Base-by-base conservation (phyloP, 495 filamentous ascomycete species). In the Cetradonia linearis region DNA sequence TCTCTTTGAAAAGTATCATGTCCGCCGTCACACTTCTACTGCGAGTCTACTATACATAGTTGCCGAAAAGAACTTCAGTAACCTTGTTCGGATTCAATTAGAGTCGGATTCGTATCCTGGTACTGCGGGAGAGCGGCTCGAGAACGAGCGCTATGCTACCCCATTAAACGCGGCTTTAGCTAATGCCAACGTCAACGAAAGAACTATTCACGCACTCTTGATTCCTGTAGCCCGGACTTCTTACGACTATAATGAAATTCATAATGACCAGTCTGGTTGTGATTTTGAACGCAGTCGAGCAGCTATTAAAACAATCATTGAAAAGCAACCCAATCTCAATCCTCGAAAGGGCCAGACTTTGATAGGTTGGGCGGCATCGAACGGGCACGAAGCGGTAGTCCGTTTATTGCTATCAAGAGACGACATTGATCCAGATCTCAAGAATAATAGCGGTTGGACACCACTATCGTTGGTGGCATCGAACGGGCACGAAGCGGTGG, bases 21-120 rank as follows among this genome's bases (percentile, higher is more conserved):
- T 58, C 20, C 71, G 70, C 31, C 66, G 50, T 25, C 72, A 77
- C 62, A 73, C 61, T 8, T 23, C 47, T 3, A 59, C 62, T 48
- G 69, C 70, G 47, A 78, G 67, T 62, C 56, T 78, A 2, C 65
- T 74, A 23, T 81, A 81, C 42, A 70, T 83, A 10, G 63, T 78
- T 30, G 74, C 79, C 40, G 73, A 78, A 31, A 67, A 68, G 6
- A 71, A 73, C 47, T 58, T 69, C 16, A 36, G 74, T 1, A 64
- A 69, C 27, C 74, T 82, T 31, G 73, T 79, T 60, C 62, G 63
- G 6, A 59, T 16, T 38, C 14, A 34, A 31, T 7, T 40, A 20
- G 46, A 49, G 42, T 33, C 16, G 37, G 28, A 18, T 13, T 27
- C 2, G 3, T 10, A 34, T 44, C 13, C 56, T 9, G 13, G 13